Conservation (phyloP, 2,329 filamentous ascomycete species). For the Ilyonectria mors-panacis region DNA sequence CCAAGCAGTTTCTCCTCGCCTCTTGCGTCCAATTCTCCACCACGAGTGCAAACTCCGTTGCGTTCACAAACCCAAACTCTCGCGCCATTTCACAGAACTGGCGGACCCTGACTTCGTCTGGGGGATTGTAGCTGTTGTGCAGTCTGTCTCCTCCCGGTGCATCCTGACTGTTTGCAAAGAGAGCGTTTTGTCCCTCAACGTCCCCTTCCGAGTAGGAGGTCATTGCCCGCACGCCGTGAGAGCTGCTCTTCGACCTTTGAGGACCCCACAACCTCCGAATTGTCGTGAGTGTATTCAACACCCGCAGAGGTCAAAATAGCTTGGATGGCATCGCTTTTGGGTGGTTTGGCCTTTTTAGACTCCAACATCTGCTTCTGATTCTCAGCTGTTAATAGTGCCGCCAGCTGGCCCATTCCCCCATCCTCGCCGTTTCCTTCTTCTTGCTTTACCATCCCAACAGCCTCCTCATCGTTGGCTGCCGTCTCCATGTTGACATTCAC, state of each 20-base stretch:
- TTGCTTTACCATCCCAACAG: constrained; percentile 59
- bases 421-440: constrained; percentile 71
- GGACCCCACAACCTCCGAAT: constrained; percentile 93
- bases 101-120: constrained; percentile 78
- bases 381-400: constrained; percentile 64
- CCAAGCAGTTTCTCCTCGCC: constrained; percentile 82
- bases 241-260: constrained; percentile 93
- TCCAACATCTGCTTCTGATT: constrained; percentile 59
- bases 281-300: constrained; percentile 96
- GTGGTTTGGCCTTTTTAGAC: constrained; percentile 54
- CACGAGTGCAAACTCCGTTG: constrained; percentile 88
- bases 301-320: constrained; percentile 91
- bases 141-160: constrained; percentile 50
- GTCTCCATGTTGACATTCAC: constrained; percentile 81
- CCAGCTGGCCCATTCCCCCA: constrained; percentile 81
- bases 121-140: constrained; percentile 75
- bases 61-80: constrained; percentile 81
- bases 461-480: constrained; percentile 68
- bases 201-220: constrained; percentile 62
- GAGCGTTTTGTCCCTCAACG: constrained; percentile 65
- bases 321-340: constrained; percentile 81
- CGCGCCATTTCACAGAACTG: constrained; percentile 94
- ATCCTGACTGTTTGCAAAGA: constrained; percentile 70
- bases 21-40: constrained; percentile 94
- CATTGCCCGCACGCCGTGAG: constrained; percentile 81